A percentile compares a stretch with the other conserved stretches of the same genome.
Conservation (phyloP, 306 rosid genomes). For the Casuarina cunninghamiana region DNA sequence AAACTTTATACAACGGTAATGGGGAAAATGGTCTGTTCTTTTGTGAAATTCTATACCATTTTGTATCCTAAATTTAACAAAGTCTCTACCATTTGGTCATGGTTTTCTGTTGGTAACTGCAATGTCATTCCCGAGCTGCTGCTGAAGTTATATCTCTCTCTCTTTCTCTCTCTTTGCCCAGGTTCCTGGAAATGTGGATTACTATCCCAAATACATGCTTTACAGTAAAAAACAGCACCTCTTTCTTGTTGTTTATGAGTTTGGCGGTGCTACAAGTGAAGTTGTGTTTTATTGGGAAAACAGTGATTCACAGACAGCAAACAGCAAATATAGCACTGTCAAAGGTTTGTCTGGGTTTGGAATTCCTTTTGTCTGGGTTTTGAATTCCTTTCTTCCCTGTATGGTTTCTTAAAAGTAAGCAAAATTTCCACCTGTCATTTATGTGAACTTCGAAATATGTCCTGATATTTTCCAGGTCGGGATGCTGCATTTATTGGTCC, state of each 20-base stretch:
- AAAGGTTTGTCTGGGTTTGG: constrained; percentile 57
- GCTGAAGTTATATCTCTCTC: constrained; percentile 24
- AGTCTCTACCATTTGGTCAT: constrained; percentile 18
- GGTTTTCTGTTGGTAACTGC: constrained; percentile 16
- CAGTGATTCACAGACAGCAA: constrained; percentile 51
- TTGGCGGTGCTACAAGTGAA: constrained; percentile 74
- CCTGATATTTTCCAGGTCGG: constrained; percentile 58
- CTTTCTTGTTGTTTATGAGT: constrained; percentile 84
- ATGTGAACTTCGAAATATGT: constrained; percentile 27
- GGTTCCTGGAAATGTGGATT: constrained; percentile 90
- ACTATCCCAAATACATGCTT: constrained; percentile 65
- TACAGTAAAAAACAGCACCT: constrained; percentile 79
- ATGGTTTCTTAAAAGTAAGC: not conserved
- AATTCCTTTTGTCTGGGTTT: constrained; percentile 18
- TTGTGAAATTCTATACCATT: constrained; percentile 20
- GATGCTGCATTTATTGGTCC: constrained; percentile 97
- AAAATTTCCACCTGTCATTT: constrained; percentile 18
- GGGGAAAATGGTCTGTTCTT: constrained; percentile 25
- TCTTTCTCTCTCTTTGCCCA: constrained; percentile 30
- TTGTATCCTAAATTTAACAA: constrained; percentile 21
- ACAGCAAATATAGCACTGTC: constrained; percentile 70
- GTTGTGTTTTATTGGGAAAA: constrained; percentile 86
- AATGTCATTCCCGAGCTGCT: constrained; percentile 21
- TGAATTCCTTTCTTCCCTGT: constrained; percentile 27
- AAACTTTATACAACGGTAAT: constrained; percentile 86